Evolutionary conservation across 805 yeast species (phyloP).

Genomic region (Danielia reshetovae): DNA sequence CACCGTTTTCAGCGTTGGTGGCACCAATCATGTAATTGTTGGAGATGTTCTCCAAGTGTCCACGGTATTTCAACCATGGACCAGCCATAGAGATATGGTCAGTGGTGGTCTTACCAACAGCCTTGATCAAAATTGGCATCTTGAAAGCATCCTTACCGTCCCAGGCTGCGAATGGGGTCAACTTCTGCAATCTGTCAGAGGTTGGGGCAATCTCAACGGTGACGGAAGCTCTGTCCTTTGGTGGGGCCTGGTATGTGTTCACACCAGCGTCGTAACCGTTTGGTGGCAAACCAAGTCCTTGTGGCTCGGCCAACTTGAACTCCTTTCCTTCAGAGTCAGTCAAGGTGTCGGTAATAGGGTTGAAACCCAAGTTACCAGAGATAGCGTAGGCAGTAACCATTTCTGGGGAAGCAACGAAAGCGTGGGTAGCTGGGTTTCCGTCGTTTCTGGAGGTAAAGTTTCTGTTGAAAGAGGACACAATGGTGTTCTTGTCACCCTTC

Average conservation of each 20-base stretch:
- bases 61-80: constrained; percentile 99
- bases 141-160: constrained; percentile 88
- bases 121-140: constrained; percentile 93
- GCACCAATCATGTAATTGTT: constrained; percentile 99
- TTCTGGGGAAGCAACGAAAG: constrained; percentile 96
- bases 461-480: constrained; percentile 96
- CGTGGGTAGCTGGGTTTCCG: constrained; percentile 96
- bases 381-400: constrained; percentile 93
- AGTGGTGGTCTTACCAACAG: constrained; percentile 96
- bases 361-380: constrained; percentile 94
- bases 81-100: constrained; percentile 99
- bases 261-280: constrained; percentile 90
- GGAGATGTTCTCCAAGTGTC: constrained; percentile 97
- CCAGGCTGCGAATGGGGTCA: constrained; percentile 94
- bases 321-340: constrained; percentile 85
- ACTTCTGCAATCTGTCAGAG: constrained; percentile 92
- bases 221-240: constrained; percentile 74
- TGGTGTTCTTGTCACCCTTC: constrained; percentile 94
- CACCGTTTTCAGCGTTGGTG: constrained; percentile 90
- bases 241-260: constrained; percentile 97
- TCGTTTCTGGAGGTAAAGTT: constrained; percentile 97
- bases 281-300: constrained; percentile 86
- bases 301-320: constrained; percentile 83
- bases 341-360: constrained; percentile 89
- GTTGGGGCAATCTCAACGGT: constrained; percentile 77